phyloP scores from a whole-genome alignment of 345 rosid species.

The Eucalyptus curtisii region DNA sequence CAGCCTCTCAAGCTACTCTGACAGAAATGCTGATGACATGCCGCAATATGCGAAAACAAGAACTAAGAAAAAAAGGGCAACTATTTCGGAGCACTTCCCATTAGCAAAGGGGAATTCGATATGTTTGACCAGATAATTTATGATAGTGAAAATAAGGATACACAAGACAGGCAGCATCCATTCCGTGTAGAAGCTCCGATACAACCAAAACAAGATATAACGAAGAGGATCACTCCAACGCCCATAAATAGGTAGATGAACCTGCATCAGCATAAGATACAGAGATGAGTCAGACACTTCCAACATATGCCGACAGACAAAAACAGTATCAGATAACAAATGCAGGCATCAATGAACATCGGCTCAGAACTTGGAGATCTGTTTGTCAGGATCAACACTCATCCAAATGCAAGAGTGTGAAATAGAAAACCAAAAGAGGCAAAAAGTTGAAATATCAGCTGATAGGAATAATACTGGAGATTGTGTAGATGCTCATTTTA shows the following conservation, averaged over 20 bases:
- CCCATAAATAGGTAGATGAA: slow-evolving; percentile 85
- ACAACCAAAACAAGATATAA: slow-evolving; percentile 92
- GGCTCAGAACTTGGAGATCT: neutral
- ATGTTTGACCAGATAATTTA: neutral
- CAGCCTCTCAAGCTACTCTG: neutral
- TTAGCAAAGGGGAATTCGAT: neutral
- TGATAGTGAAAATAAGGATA: slow-evolving; percentile 39
- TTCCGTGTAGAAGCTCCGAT: slow-evolving; percentile 65
- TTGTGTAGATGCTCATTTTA: neutral
- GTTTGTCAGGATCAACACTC: neutral
- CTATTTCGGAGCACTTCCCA: neutral
- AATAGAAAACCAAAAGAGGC: neutral
- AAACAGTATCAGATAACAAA: neutral
- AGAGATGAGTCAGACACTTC: neutral
- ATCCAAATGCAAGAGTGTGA: neutral
- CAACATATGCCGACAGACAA: neutral
- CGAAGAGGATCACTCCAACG: slow-evolving; percentile 64
- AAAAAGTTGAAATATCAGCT: neutral
- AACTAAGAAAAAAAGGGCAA: neutral
- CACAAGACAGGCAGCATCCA: slow-evolving; percentile 91
- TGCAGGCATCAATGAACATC: neutral
- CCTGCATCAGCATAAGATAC: slow-evolving; percentile 34
- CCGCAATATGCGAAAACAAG: neutral
- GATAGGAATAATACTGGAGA: neutral
- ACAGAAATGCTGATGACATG: neutral